Base-by-base conservation (phyloP, 371 early-diverging fungal genomes). In the Choanephora cucurbitarum region DNA sequence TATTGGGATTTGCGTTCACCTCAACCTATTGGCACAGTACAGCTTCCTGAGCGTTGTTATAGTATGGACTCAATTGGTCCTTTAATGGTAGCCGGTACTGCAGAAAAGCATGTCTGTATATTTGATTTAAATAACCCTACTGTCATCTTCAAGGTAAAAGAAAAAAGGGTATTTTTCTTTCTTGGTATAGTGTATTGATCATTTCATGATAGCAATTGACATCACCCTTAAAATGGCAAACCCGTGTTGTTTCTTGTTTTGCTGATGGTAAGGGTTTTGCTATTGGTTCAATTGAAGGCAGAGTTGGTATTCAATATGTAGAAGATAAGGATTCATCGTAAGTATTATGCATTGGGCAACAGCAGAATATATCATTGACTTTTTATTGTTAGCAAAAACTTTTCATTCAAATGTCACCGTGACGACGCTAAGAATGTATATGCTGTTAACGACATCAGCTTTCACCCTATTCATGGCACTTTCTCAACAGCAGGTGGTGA, bases 371-470 rank as follows among this genome's bases (percentile, higher is more conserved):
- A 28, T 28, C 28, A 28, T 28, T 28, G 7, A 28, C 28, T 28
- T 28, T 28, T 28, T 28, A 28, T 7, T 28, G 54, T 19, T 48
- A 87, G 87, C 18, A 82, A 80, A 59, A 91, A 88, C 64, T 95
- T 96, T 57, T 92, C 93, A 5, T 98, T 97, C 82, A 95, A 92
- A 64, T 95, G 96, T 73, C 99, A 99, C 71, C 87, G 98, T 48
- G 90, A 86, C 52, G 83, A 83, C 21, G 65, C 79, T 34, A 79
- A 79, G 64, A 76, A 82, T 57, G 85, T 98, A 19, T 91, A 84
- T 69, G 67, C 94, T 33, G 88, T 94, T 52, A 92, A 95, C 79
- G 80, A 85, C 37, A 88, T 96, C 44, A 79, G 83, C 37, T 91
- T 93, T 73, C 96, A 97, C 66, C 94, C 93, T 7, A 66, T 81